Conservation (phyloP, 768 basidiomycete species). For the Trametes cubensis region DNA sequence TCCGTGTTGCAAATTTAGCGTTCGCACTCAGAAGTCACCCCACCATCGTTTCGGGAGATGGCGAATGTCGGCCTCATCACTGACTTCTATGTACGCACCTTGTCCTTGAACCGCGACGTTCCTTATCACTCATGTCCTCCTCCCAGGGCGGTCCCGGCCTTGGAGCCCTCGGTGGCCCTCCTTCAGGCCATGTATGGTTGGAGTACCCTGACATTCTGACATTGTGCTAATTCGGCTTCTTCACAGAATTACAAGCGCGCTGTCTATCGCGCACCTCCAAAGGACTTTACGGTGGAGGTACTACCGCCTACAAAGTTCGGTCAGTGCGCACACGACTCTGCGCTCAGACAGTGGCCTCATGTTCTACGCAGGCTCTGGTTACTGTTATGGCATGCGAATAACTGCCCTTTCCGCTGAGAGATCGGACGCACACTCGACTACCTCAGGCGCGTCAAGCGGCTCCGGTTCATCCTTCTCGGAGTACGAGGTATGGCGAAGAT, state of each 20-base stretch:
- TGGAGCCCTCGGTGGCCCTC: constrained; percentile 28
- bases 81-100: constrained; percentile 18
- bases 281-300: constrained; percentile 59
- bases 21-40: neutral
- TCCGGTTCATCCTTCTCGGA: constrained; percentile 40
- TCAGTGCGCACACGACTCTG: constrained; percentile 16
- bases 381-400: constrained; percentile 66
- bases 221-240: neutral
- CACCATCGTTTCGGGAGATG: neutral
- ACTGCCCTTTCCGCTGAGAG: constrained; percentile 42
- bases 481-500: constrained; percentile 77
- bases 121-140: constrained; percentile 16
- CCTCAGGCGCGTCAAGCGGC: constrained; percentile 15
- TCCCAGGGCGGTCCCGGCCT: constrained; percentile 27
- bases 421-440: constrained; percentile 15
- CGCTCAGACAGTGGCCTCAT: constrained; percentile 6
- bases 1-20: constrained; percentile 11
- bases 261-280: constrained; percentile 60
- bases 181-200: constrained; percentile 25
- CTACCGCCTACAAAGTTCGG: constrained; percentile 59
- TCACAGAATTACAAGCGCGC: constrained; percentile 62
- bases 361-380: constrained; percentile 47
- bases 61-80: constrained; percentile 5
- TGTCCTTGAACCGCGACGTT: constrained; percentile 12
- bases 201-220: neutral